These are phyloP conservation scores for Flaveria bidentis DNA, from an alignment of 129 eudicot species.

Conservation along the genomic window DNA sequence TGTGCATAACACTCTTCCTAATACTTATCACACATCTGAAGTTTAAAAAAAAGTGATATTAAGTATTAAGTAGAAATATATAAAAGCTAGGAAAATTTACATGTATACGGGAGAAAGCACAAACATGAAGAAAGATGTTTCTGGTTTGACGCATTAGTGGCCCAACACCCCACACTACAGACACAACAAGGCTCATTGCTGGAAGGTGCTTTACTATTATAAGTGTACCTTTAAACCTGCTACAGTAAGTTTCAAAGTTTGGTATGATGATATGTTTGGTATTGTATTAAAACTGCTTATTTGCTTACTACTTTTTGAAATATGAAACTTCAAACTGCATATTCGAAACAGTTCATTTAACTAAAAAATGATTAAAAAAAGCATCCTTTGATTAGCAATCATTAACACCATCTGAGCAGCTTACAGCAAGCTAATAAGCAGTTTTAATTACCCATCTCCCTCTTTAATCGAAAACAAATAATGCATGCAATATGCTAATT, in stretches of 20 bases:
- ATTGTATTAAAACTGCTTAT: no score
- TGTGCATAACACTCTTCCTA: conserved; percentile 74
- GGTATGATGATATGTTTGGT: no score
- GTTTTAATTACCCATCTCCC: neutral
- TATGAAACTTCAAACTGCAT: no score
- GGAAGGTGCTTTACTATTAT: conserved; percentile 54
- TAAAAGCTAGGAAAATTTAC: neutral
- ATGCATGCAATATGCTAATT: neutral
- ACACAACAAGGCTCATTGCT: conserved; percentile 64
- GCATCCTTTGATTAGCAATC: neutral
- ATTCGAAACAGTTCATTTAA: neutral
- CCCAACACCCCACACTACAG: conserved; percentile 88
- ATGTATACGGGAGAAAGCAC: conserved; percentile 30
- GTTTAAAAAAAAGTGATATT: conserved; percentile 21
- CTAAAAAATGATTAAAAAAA: neutral
- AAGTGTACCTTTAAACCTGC: conserved; percentile 56
- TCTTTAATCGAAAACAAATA: neutral
- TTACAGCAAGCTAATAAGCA: neutral
- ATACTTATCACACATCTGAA: conserved; percentile 64
- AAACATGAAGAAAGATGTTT: conserved; percentile 63
- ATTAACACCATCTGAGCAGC: neutral
- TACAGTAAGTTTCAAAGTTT: conserved; percentile 35
- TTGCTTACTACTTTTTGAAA: no score
- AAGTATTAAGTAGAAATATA: neutral
- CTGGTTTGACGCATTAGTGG: conserved; percentile 70